A percentile compares a stretch with the other conserved stretches of the same genome.
phyloP scores from a whole-genome alignment of 116 monocot genomes.

The Iris pallida region DNA sequence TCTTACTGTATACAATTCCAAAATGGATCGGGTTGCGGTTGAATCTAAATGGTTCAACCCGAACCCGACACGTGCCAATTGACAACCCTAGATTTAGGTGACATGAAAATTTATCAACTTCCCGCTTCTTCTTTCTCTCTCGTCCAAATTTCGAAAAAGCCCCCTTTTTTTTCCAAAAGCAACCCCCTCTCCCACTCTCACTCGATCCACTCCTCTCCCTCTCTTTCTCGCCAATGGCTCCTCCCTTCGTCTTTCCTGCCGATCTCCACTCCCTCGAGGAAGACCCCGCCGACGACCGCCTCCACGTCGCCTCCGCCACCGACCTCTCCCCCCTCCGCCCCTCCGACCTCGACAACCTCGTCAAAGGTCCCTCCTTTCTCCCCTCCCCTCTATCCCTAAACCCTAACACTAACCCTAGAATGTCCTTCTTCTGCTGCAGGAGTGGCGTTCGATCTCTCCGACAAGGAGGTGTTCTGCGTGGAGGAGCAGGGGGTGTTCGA shows the following conservation, averaged over 20 bases:
- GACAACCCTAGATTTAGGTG: too few species aligned
- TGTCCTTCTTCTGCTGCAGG: constrained; percentile 27
- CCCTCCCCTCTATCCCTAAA: not conserved
- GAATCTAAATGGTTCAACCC: too few species aligned
- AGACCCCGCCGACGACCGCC: constrained; percentile 28
- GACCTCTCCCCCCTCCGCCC: constrained; percentile 48
- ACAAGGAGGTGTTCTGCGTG: constrained; percentile 82
- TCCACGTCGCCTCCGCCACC: constrained; percentile 32
- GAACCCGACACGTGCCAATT: too few species aligned
- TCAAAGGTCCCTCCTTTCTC: constrained; percentile 42
- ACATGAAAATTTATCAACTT: too few species aligned
- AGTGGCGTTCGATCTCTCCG: constrained; percentile 82
- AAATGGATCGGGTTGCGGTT: too few species aligned
- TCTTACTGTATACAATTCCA: too few species aligned
- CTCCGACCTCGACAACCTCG: constrained; percentile 73
- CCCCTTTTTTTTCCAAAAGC: too few species aligned
- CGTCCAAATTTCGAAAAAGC: too few species aligned
- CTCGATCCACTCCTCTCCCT: not conserved
- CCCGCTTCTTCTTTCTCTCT: too few species aligned
- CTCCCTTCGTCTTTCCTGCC: constrained; percentile 68
- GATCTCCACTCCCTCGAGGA: constrained; percentile 55
- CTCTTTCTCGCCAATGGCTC: constrained; percentile 29
- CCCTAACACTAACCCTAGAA: not conserved
- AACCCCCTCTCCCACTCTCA: too few species aligned
- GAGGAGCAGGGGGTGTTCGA: constrained; percentile 93